Evolutionary conservation across 1,284 basidiomycete genomes (phyloP).

Genomic region (Boletus semigastroideus): DNA sequence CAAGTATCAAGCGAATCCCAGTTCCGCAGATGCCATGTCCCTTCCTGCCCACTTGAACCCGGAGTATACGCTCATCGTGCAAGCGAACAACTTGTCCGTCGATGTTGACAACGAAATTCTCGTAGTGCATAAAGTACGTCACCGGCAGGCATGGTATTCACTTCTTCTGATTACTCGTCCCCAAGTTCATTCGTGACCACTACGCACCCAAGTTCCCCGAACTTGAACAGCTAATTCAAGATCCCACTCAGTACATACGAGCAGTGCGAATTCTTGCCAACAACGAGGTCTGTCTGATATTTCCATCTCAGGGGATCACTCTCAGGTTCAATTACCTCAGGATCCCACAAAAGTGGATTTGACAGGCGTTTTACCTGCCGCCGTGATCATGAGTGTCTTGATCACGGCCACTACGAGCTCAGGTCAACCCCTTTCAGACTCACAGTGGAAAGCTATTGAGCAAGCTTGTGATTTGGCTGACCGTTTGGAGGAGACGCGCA

Average conservation of each 20-base stretch:
- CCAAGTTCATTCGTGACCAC: slow-evolving; percentile 95
- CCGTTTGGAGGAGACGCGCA: slow-evolving; percentile 83
- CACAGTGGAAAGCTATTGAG: slow-evolving; percentile 80
- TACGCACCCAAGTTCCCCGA: slow-evolving; percentile 97
- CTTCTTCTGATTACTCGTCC: slow-evolving; percentile 11
- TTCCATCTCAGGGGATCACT: neutral
- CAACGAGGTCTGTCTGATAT: slow-evolving; percentile 52
- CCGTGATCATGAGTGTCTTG: slow-evolving; percentile 93
- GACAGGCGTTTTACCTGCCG: slow-evolving; percentile 81
- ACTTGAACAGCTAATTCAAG: slow-evolving; percentile 90
- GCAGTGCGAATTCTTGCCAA: slow-evolving; percentile 91
- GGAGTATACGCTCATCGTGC: slow-evolving; percentile 95
- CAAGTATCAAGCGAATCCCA: slow-evolving; percentile 77
- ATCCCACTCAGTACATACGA: slow-evolving; percentile 91
- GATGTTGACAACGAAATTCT: slow-evolving; percentile 99
- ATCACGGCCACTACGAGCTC: slow-evolving; percentile 92
- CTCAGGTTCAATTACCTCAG: slow-evolving; percentile 33
- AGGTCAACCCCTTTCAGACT: slow-evolving; percentile 70
- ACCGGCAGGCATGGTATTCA: slow-evolving; percentile 35
- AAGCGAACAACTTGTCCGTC: slow-evolving; percentile 97
- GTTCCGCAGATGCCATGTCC: slow-evolving; percentile 75
- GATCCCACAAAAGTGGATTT: slow-evolving; percentile 85
- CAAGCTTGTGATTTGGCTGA: slow-evolving; percentile 88
- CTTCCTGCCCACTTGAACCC: slow-evolving; percentile 88
- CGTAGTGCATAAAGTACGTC: slow-evolving; percentile 87